Conservation (phyloP, 192 early-diverging fungal genomes). For the Podila minutissima region DNA sequence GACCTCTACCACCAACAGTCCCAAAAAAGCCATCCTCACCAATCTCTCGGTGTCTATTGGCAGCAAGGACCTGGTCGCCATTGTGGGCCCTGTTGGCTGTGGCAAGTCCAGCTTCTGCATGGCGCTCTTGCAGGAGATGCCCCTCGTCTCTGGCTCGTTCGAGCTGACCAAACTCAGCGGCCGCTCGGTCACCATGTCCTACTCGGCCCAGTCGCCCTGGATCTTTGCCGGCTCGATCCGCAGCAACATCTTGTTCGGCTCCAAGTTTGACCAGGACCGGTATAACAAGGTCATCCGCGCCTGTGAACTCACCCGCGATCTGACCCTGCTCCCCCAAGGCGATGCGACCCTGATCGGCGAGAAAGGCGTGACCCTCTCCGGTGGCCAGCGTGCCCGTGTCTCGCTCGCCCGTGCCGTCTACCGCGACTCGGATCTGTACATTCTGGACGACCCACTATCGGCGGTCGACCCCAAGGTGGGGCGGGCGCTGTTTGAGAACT, state of each 20-base stretch:
- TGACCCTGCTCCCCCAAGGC: conserved; percentile 65
- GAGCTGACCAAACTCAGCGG: conserved; percentile 14
- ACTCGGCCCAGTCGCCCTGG: conserved; percentile 74
- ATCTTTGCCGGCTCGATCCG: conserved; percentile 73
- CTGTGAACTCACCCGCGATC: conserved; percentile 63
- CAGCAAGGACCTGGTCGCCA: conserved; percentile 44
- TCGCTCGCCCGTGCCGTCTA: conserved; percentile 76
- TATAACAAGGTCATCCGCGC: conserved; percentile 67
- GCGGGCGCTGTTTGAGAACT: conserved; percentile 66
- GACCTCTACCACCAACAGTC: background rate
- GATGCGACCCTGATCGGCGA: conserved; percentile 71
- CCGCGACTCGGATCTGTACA: conserved; percentile 67
- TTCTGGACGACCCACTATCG: conserved; percentile 78
- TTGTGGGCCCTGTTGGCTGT: conserved; percentile 58
- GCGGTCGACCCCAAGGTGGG: conserved; percentile 75
- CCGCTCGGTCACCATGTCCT: conserved; percentile 54
- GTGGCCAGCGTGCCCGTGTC: conserved; percentile 74
- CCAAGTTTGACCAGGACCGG: conserved; percentile 57
- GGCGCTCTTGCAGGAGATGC: conserved; percentile 55
- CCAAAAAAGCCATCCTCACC: conserved; percentile 47
- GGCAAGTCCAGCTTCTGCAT: conserved; percentile 59
- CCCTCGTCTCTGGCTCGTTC: conserved; percentile 53
- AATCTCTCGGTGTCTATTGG: conserved; percentile 38
- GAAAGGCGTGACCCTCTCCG: conserved; percentile 70
- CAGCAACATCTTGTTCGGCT: conserved; percentile 78